A percentile compares a stretch with the other conserved stretches of the same genome.
phyloP scores from a whole-genome alignment of 768 basidiomycete species.

The Cantharellus cinnabarinus region DNA sequence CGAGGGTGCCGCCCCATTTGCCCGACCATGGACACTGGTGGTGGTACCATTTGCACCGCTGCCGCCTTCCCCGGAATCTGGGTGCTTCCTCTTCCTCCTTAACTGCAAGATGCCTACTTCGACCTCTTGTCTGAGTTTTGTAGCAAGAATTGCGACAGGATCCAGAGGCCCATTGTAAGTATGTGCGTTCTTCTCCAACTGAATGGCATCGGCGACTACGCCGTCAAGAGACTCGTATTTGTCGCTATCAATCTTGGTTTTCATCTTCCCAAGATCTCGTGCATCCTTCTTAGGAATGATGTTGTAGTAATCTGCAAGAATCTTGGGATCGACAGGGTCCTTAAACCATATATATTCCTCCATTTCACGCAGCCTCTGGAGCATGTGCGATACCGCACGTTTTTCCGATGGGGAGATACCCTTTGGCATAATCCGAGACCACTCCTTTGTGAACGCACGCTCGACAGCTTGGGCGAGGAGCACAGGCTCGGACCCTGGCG shows the following conservation, averaged over 20 bases:
- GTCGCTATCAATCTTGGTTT: conserved; percentile 59
- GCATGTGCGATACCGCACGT: conserved; percentile 45
- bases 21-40: too few relatives aligned
- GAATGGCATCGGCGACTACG: conserved; percentile 65
- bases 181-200: conserved; percentile 79
- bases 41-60: too few relatives aligned
- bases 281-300: conserved; percentile 71
- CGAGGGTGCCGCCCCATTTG: too few relatives aligned
- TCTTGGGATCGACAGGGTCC: conserved; percentile 74
- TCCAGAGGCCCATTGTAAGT: conserved; percentile 49
- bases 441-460: conserved; percentile 61
- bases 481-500: conserved; percentile 52
- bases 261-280: conserved; percentile 68
- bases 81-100: background rate
- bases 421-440: conserved; percentile 53
- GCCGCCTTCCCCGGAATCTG: too few relatives aligned
- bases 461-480: conserved; percentile 57
- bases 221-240: conserved; percentile 60
- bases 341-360: conserved; percentile 31
- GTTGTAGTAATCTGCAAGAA: conserved; percentile 70
- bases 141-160: background rate
- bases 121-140: background rate
- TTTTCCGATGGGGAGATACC: conserved; percentile 67
- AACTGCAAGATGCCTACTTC: background rate
- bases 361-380: conserved; percentile 31